Conservation (phyloP, 495 filamentous ascomycete species). For the Penicillium verhagenii region DNA sequence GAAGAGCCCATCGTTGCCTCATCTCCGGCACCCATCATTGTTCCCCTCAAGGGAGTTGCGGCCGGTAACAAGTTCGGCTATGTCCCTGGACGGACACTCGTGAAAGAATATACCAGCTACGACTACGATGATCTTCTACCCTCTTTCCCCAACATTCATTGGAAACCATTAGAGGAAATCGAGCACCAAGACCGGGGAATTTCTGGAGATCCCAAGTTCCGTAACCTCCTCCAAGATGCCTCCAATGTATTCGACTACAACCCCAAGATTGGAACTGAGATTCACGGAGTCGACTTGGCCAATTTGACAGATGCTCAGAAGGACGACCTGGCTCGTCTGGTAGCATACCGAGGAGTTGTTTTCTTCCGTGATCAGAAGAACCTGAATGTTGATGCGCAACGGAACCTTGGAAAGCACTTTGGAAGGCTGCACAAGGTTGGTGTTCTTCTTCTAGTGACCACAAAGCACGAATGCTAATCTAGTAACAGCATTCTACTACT, state of each 20-base stretch:
- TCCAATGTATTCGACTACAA: slow-evolving; percentile 60
- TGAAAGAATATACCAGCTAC: slow-evolving; percentile 50
- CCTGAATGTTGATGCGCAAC: slow-evolving; percentile 65
- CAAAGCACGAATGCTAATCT: background rate
- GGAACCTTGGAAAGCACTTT: slow-evolving; percentile 64
- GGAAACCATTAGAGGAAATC: slow-evolving; percentile 50
- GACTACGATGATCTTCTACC: slow-evolving; percentile 56
- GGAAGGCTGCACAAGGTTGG: slow-evolving; percentile 61
- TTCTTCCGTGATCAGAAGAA: slow-evolving; percentile 69
- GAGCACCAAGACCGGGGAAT: slow-evolving; percentile 56
- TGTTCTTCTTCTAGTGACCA: background rate
- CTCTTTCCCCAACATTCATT: slow-evolving; percentile 55
- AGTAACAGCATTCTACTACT: slow-evolving; percentile 51
- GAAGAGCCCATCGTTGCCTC: slow-evolving; percentile 24
- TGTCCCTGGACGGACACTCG: slow-evolving; percentile 48
- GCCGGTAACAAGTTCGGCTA: slow-evolving; percentile 38
- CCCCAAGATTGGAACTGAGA: slow-evolving; percentile 70
- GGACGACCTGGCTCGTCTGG: slow-evolving; percentile 70
- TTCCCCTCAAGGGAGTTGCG: slow-evolving; percentile 20
- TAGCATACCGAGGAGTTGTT: slow-evolving; percentile 70
- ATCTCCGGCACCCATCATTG: slow-evolving; percentile 9
- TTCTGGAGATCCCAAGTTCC: slow-evolving; percentile 53
- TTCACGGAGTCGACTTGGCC: slow-evolving; percentile 67
- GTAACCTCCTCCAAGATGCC: slow-evolving; percentile 49
- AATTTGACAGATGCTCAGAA: slow-evolving; percentile 66